Base-by-base conservation (phyloP, 148 eudicot genomes). In the Diospyros kaki region DNA sequence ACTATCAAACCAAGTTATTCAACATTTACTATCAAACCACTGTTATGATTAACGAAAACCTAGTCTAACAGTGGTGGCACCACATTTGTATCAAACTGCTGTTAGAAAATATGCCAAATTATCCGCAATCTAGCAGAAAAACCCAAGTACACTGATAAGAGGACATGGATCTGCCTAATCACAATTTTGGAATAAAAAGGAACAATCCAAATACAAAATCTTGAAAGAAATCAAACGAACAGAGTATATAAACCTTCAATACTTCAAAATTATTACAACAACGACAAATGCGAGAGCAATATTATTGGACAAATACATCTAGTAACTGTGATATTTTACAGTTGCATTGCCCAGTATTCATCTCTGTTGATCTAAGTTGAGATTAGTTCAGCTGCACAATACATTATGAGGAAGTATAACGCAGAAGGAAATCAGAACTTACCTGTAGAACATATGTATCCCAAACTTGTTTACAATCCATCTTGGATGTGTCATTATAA, bases 381-480 rank as follows among this genome's bases (percentile, higher is more conserved):
- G 28, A 28, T 28, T 28, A 28, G 28, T 28, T 28, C 28, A 28
- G 28, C 28, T 28, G 28, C 28, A 28, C 28, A 28, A 28, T 28
- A 28, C 28, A 28, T 28, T 28, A 28, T 28, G 13, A 61, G 6
- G 68, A 67, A 39, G 13, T n/a, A 66, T 64, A 13, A 68, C 7
- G 11, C 9, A 44, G 56, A 39, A 66, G 10, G 12, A 45, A 9
- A 65, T 9, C 0, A 28, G 45, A 69, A 84, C 85, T 79, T 84
- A 92, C 99, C 83, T 93, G 85, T 46, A 92, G 56, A 60, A 95
- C 77, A 58, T 71, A 92, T 18, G 97, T 83, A 74, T 92, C 90
- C 99, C 97, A 95, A 58, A 92, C 85, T 64, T 87, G 81, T 64
- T 78, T 83, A 72, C 99, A 95, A 40, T 81, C 77, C 85, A 84